Base-by-base conservation (phyloP, 2,329 filamentous ascomycete genomes). In the Periconia sp. region DNA sequence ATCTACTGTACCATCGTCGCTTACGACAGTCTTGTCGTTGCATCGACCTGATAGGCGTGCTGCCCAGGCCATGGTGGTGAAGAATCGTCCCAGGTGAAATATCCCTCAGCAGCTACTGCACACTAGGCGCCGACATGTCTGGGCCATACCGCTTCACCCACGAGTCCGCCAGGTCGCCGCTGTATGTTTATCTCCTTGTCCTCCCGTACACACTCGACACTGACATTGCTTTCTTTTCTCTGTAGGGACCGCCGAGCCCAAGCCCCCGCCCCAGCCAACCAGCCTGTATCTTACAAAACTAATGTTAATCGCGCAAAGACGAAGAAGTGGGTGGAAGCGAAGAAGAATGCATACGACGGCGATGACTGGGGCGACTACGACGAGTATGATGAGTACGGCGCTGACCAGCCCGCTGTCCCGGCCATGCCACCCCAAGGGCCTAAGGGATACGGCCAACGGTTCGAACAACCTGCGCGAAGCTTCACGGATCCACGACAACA, bases 281-380 rank as follows among this genome's bases (percentile, higher is more conserved):
- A 79, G 49, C 76, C 80, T 23, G 74, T 82, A 27, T 83, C 81
- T 23, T 96, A 92, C 76, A 89, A 90, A 71, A 85, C 91, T 48
- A 95, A 96, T 72, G 87, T 97, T 46, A 93, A 90, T 75, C 87
- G 93, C 57, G 84, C 86, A 52, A 96, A 96, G 77, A 97, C 92
- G 51, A 90, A 88, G 76, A 96, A 96, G 83, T 97, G 93, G 93
- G 88, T 93, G 37, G 89, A 96, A 66, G 93, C 93, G 35, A 93
- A 92, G 74, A 82, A 85, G 54, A 87, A 89, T 64, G 90, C 85
- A 69, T 97, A 97, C 69, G 92, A 93, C 66, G 93, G 92, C 58
- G 92, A 95, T 65, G 93, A 96, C 68, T 97, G 93, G 92, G 93
- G 91, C 35, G 88, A 85, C 42, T 79, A 77, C 58, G 79, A 81